Conservation (phyloP, 768 basidiomycete genomes). For the Phylloporus arenicola region DNA sequence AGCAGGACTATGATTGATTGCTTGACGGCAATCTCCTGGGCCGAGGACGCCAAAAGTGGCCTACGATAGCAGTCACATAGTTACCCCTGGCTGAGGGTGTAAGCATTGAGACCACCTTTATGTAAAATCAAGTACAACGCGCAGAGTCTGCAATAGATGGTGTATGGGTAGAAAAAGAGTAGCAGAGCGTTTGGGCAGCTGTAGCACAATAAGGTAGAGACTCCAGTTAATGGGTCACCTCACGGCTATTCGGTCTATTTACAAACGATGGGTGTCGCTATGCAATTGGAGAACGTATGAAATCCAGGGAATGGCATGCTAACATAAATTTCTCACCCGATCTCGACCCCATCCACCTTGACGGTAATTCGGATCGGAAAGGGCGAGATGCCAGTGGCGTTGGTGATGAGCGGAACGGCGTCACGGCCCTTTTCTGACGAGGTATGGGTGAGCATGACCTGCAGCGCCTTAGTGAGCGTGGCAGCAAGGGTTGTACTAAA, state of each 20-base stretch:
- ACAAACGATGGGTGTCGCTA: too few species aligned
- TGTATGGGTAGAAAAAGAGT: not conserved
- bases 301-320: not conserved
- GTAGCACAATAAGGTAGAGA: too few species aligned
- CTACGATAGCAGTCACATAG: too few species aligned
- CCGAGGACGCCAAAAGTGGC: too few species aligned
- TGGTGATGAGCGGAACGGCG: conserved; percentile 76
- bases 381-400: conserved; percentile 69
- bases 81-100: too few species aligned
- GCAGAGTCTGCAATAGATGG: not conserved
- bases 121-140: too few species aligned
- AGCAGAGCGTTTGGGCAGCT: not conserved
- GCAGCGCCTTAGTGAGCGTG: conserved; percentile 60
- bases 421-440: conserved; percentile 72
- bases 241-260: too few species aligned
- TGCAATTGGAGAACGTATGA: too few species aligned
- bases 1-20: too few species aligned
- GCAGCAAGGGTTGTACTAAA: conserved; percentile 56
- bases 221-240: too few species aligned
- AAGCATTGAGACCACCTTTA: too few species aligned
- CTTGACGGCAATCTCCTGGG: too few species aligned
- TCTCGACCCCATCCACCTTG: conserved; percentile 60
- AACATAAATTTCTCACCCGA: conserved; percentile 32
- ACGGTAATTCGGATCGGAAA: conserved; percentile 72
- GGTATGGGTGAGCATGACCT: conserved; percentile 70